Conservation (phyloP, 148 eudicot species). For the Vaccinium vitisidaea region DNA sequence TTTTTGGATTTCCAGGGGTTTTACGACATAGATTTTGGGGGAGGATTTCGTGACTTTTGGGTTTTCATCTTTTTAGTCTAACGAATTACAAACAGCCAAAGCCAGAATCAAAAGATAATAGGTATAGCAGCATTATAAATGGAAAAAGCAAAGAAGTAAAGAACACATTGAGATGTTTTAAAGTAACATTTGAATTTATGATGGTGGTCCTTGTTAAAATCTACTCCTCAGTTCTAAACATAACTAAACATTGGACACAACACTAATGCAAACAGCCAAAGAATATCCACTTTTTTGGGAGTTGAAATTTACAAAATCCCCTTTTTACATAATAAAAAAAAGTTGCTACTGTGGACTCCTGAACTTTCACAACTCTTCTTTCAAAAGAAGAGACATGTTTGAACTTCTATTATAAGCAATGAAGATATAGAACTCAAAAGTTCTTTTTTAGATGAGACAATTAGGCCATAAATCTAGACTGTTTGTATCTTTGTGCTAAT, state of each 20-base stretch:
- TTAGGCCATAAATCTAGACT: no score
- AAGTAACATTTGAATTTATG: slow-evolving; percentile 8
- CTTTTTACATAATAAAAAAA: slow-evolving; percentile 32
- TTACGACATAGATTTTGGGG: no score
- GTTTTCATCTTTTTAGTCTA: no score
- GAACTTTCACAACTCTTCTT: no score
- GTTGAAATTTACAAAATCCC: slow-evolving; percentile 19
- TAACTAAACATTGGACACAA: not conserved
- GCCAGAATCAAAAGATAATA: not conserved
- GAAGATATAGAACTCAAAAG: no score
- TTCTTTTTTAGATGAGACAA: no score
- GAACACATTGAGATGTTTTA: not conserved
- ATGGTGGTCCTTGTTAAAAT: not conserved
- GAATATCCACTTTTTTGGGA: slow-evolving; percentile 4
- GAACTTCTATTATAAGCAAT: no score
- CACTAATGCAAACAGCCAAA: not conserved
- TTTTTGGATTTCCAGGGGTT: no score
- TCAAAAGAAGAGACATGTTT: no score
- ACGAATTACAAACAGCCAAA: not conserved
- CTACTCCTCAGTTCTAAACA: slow-evolving; percentile 5
- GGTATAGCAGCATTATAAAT: not conserved
- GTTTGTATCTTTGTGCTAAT: no score
- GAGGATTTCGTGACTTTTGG: no score
- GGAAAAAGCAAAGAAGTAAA: not conserved
- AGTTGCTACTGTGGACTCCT: no score